Conservation (phyloP, 805 yeast species). For the Teunomyces stri region DNA sequence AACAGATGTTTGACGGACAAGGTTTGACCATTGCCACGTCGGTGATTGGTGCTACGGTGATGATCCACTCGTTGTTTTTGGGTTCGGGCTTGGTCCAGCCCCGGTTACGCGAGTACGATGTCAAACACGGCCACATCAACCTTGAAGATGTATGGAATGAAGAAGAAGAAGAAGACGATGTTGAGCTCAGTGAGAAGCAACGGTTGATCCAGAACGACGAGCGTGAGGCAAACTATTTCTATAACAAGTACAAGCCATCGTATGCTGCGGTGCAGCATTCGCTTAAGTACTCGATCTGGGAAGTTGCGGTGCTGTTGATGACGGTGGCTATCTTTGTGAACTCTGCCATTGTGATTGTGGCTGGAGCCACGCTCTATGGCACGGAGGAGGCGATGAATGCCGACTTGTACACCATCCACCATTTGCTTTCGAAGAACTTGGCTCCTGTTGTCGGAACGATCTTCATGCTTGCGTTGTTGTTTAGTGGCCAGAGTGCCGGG, state of each 20-base stretch:
- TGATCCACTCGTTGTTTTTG: conserved; percentile 50
- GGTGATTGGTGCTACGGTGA: conserved; percentile 50
- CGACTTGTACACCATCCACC: conserved; percentile 75
- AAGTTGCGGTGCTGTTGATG: conserved; percentile 66
- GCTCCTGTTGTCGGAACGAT: conserved; percentile 79
- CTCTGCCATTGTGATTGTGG: conserved; percentile 74
- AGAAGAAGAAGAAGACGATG: neutral
- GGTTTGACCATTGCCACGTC: conserved; percentile 49
- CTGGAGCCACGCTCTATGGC: conserved; percentile 74
- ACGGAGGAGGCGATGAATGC: conserved; percentile 69
- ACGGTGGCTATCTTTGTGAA: conserved; percentile 86
- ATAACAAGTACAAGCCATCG: conserved; percentile 62
- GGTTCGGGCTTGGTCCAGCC: conserved; percentile 52
- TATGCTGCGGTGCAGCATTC: conserved; percentile 69
- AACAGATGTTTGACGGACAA: conserved; percentile 38
- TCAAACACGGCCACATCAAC: conserved; percentile 31
- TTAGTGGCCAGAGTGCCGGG: conserved; percentile 90
- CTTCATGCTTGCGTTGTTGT: conserved; percentile 78
- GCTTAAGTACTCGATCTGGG: conserved; percentile 68
- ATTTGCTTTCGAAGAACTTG: conserved; percentile 54
- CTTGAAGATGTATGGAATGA: conserved; percentile 13
- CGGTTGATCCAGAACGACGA: conserved; percentile 5
- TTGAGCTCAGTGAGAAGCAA: conserved; percentile 2
- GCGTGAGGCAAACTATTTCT: conserved; percentile 29
- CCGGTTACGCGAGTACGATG: conserved; percentile 45